Evolutionary conservation across 2,329 filamentous ascomycete species (phyloP).

Genomic region (Colletotrichum caudatum): DNA sequence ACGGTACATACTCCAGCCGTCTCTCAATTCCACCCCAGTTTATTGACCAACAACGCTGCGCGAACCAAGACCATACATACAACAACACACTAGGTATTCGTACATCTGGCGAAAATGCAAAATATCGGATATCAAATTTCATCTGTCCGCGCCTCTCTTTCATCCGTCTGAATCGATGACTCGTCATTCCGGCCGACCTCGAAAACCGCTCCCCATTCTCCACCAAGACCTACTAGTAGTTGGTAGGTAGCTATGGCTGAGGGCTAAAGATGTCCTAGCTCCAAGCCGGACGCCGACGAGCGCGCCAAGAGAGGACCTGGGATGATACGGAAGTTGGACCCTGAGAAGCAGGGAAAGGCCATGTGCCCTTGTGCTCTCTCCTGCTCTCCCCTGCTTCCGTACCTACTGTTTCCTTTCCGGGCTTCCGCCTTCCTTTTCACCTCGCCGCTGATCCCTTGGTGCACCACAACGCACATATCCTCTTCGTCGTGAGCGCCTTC

Average conservation of each 20-base stretch:
- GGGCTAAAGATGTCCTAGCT: constrained; percentile 9
- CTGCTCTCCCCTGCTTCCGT: constrained; percentile 11
- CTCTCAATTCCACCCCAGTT: not conserved
- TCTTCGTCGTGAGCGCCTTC: constrained; percentile 7
- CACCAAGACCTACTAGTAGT: not conserved
- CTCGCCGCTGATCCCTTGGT: constrained; percentile 7
- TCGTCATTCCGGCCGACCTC: constrained; percentile 27
- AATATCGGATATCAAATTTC: constrained; percentile 14
- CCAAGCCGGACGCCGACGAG: constrained; percentile 8
- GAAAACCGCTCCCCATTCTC: constrained; percentile 7
- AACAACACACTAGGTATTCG: too few species aligned
- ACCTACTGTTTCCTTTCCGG: constrained; percentile 2
- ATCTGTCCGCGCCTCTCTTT: constrained; percentile 16
- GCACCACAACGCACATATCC: constrained; percentile 8
- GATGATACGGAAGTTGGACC: constrained; percentile 35
- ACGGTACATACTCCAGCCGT: not conserved
- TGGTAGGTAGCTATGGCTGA: not conserved
- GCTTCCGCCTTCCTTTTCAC: constrained; percentile 6
- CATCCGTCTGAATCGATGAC: constrained; percentile 28
- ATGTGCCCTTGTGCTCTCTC: constrained; percentile 26
- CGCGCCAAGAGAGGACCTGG: constrained; percentile 15
- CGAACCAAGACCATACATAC: too few species aligned
- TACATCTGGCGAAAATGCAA: constrained; percentile 16
- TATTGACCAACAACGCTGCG: not conserved
- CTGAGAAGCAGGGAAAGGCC: constrained; percentile 24